These are phyloP conservation scores for Fusarium sp. DNA, from an alignment of 2,329 filamentous ascomycete genomes.

Conservation along the genomic window DNA sequence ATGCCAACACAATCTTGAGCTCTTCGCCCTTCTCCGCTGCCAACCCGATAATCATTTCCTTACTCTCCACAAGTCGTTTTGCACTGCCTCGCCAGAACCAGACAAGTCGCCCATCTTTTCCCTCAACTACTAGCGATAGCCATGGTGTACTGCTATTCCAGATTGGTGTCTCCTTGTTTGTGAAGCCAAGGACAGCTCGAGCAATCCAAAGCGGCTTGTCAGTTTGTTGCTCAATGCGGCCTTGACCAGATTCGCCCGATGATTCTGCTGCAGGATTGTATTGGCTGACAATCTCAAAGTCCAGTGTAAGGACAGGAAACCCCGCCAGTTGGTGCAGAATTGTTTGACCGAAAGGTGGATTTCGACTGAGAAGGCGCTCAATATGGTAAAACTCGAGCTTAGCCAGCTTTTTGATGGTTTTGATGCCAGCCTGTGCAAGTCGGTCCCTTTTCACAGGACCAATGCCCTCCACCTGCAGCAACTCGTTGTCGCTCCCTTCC, in stretches of 20 bases:
- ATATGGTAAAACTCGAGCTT: conserved; percentile 76
- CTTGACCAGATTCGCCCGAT: background rate
- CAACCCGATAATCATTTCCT: conserved; percentile 66
- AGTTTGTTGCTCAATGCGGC: background rate
- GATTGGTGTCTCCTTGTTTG: conserved; percentile 70
- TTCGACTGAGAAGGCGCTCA: conserved; percentile 80
- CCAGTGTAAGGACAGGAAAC: conserved; percentile 73
- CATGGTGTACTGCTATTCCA: conserved; percentile 76
- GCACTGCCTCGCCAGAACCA: conserved; percentile 77
- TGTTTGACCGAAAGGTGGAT: conserved; percentile 84
- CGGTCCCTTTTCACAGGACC: conserved; percentile 82
- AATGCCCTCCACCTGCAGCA: conserved; percentile 85
- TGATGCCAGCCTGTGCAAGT: conserved; percentile 77
- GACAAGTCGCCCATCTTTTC: conserved; percentile 61
- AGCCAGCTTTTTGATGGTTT: conserved; percentile 77
- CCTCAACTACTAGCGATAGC: conserved; percentile 80
- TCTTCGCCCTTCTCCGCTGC: conserved; percentile 66
- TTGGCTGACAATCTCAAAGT: conserved; percentile 48
- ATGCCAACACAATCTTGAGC: conserved; percentile 78
- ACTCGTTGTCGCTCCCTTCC: conserved; percentile 84
- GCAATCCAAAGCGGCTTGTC: conserved; percentile 54
- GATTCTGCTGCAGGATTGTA: background rate
- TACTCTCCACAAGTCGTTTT: conserved; percentile 70
- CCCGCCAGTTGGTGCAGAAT: conserved; percentile 71
- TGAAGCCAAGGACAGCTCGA: conserved; percentile 75